Base-by-base conservation (phyloP, 257 asterid genomes). In the Scutellaria barbata region DNA sequence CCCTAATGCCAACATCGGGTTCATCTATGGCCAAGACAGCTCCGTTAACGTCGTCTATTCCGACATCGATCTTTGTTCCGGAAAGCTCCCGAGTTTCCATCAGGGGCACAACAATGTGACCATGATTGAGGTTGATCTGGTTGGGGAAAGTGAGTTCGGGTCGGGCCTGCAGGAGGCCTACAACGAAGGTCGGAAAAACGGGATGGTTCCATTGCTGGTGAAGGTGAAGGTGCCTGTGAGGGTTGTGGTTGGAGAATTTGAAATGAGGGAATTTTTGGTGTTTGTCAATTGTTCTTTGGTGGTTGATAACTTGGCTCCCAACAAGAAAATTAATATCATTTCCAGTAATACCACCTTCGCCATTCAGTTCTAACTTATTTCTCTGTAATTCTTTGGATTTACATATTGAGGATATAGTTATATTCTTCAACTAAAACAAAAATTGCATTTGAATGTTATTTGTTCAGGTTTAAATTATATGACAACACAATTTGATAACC, bases 181-280 rank as follows among this genome's bases (percentile, higher is more conserved):
- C 35, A 30, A 30, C 35, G 35, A 30, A 4, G 35, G 35, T 3
- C 74, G 30, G 0, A 75, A 63, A 7, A 63, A 57, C 1, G 71
- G 75, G 10, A 72, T 65, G 82, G 68, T 88, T 11, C 92, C 89
- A n/a, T 55, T 88, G 79, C 71, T 72, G 12, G 85, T 86, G 76
- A 52, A 9, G 72, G 81, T 80, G 14, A 59, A 47, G 63, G 82
- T 74, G 20, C 94, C 92, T 5, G 66, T 89, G 6, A 68, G 33
- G 0, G 17, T 85, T 5, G 80, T 81, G 13, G 59, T 83, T 0
- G 78, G 66, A 7, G 37, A 14, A 0, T 0, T 55, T 7, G 77
- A 73, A 1, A 1, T 76, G 25, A 79, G 77, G 73, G 71, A 73
- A 46, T 47, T 84, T 5, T 40, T 4, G 45, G 88, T 84, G 10